These are phyloP conservation scores for Gaeumannomyces sp. DNA, from an alignment of 2,329 filamentous ascomycete species.

Conservation along the genomic window DNA sequence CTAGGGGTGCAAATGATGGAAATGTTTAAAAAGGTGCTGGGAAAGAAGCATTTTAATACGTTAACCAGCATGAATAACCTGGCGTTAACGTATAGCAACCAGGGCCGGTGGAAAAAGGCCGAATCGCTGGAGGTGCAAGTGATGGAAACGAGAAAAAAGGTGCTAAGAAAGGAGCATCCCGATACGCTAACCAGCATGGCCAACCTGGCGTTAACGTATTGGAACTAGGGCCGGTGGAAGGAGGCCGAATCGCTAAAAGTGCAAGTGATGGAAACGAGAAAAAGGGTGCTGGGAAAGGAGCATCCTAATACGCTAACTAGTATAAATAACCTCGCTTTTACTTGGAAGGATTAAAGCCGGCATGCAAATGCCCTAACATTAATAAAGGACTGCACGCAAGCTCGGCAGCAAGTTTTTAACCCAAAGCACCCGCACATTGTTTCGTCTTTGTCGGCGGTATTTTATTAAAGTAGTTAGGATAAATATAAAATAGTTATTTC, in stretches of 20 bases:
- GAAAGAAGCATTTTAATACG: conserved; percentile 10
- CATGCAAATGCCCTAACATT: background rate
- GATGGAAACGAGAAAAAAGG: too few relatives aligned
- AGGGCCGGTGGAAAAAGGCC: background rate
- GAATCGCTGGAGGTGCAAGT: background rate
- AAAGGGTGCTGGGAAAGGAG: background rate
- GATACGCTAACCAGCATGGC: conserved; percentile 7
- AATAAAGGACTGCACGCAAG: too few relatives aligned
- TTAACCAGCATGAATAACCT: conserved; percentile 10
- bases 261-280: background rate
- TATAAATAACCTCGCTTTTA: background rate
- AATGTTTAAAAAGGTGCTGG: conserved; percentile 7
- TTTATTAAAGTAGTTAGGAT: too few relatives aligned
- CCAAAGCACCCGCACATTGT: too few relatives aligned
- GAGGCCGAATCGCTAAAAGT: background rate
- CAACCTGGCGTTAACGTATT: conserved; percentile 8
- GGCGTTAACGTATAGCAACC: conserved; percentile 2
- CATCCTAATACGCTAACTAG: background rate
- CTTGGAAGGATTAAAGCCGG: background rate
- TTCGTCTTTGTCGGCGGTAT: too few relatives aligned
- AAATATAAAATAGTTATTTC: too few relatives aligned
- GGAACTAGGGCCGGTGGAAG: background rate
- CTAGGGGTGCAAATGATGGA: background rate
- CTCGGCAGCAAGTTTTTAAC: too few relatives aligned
- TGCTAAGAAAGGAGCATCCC: conserved; percentile 11